Conservation (phyloP, 2,329 filamentous ascomycete genomes). For the Cercospora sp. region DNA sequence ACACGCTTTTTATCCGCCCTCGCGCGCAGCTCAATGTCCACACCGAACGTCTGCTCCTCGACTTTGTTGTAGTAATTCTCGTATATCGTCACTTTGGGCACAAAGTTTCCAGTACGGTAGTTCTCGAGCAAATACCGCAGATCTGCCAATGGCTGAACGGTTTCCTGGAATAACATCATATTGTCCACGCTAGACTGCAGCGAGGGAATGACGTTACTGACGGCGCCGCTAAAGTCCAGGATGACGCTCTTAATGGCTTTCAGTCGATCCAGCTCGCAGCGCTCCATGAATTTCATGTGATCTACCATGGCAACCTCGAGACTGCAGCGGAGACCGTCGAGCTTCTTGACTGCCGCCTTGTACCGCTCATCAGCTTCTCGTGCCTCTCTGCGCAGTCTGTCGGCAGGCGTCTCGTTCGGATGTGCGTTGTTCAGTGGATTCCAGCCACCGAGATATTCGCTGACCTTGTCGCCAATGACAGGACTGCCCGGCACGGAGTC, state of each 20-base stretch:
- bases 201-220: slow-evolving; percentile 96
- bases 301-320: slow-evolving; percentile 94
- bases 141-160: slow-evolving; percentile 89
- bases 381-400: slow-evolving; percentile 85
- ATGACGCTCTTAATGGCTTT: slow-evolving; percentile 99
- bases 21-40: slow-evolving; percentile 93
- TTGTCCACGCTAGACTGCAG: slow-evolving; percentile 94
- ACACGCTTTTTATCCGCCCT: slow-evolving; percentile 94
- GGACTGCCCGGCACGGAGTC: slow-evolving; percentile 65
- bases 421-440: slow-evolving; percentile 86
- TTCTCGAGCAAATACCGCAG: slow-evolving; percentile 93
- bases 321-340: slow-evolving; percentile 88
- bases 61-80: slow-evolving; percentile 99
- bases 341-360: slow-evolving; percentile 78
- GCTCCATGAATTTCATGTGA: slow-evolving; percentile 93
- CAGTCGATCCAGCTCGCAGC: slow-evolving; percentile 90
- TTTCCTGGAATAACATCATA: slow-evolving; percentile 99
- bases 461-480: slow-evolving; percentile 67
- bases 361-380: slow-evolving; percentile 90
- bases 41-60: slow-evolving; percentile 95
- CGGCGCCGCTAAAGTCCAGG: slow-evolving; percentile 92
- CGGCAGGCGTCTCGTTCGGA: slow-evolving; percentile 88
- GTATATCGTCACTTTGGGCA: slow-evolving; percentile 87
- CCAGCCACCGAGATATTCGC: slow-evolving; percentile 89
- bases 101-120: slow-evolving; percentile 91